Evolutionary conservation across 2,329 filamentous ascomycete genomes (phyloP).

Genomic region (Purpureocillium lavendulum): DNA sequence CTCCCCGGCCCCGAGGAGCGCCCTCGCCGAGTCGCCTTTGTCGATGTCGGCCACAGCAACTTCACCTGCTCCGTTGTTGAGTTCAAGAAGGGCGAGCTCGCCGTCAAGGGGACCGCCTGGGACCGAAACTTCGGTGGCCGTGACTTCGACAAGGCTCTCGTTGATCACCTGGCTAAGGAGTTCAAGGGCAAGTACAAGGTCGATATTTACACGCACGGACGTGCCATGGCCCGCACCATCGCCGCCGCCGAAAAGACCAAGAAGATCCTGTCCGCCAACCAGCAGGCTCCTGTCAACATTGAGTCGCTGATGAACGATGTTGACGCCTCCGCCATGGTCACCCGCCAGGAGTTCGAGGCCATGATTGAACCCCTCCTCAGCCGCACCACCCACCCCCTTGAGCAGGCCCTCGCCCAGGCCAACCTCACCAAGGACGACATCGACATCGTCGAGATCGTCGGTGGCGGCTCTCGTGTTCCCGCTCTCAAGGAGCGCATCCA

Average conservation of each 20-base stretch:
- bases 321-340: constrained; percentile 82
- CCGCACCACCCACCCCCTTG: constrained; percentile 64
- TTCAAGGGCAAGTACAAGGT: constrained; percentile 98
- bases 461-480: constrained; percentile 89
- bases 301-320: constrained; percentile 98
- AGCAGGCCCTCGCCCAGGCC: constrained; percentile 89
- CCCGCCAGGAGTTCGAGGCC: constrained; percentile 87
- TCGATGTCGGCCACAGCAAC: constrained; percentile 95
- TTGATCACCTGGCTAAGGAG: constrained; percentile 90
- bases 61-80: constrained; percentile 92
- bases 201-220: constrained; percentile 83
- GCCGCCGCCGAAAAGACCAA: constrained; percentile 94
- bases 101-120: constrained; percentile 85
- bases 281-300: constrained; percentile 85
- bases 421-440: constrained; percentile 89
- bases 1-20: constrained; percentile 83
- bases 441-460: constrained; percentile 86
- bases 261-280: constrained; percentile 96
- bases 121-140: constrained; percentile 96
- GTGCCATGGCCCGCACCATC: constrained; percentile 79
- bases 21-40: constrained; percentile 79
- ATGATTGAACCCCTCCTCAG: constrained; percentile 78
- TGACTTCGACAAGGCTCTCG: constrained; percentile 90
- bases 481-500: constrained; percentile 84
- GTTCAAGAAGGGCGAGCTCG: constrained; percentile 93